These are phyloP conservation scores for Malus hybrid DNA, from an alignment of 331 rosid species.

Conservation along the genomic window DNA sequence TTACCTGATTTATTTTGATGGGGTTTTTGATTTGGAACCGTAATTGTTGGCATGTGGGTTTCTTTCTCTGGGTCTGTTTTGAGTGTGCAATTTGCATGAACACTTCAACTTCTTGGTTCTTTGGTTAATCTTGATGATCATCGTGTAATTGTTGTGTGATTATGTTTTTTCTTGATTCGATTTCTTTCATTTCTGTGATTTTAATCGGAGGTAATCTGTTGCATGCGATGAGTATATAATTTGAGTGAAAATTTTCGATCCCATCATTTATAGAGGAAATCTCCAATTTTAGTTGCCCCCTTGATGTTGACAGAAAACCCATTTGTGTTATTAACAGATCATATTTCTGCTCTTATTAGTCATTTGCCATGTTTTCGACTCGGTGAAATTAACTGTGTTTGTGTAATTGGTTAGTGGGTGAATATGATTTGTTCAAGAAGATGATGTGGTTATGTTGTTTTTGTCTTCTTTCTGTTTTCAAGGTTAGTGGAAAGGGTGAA, in stretches of 20 bases:
- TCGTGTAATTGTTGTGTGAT: background rate
- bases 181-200: background rate
- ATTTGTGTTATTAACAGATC: background rate
- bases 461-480: background rate
- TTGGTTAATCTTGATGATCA: background rate
- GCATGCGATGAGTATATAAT: background rate
- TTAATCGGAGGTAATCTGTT: background rate
- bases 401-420: background rate
- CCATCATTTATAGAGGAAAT: background rate
- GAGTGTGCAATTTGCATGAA: background rate
- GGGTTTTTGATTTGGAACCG: background rate
- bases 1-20: background rate
- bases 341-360: background rate
- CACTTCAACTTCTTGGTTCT: background rate
- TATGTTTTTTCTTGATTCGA: background rate
- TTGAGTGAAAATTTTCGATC: background rate
- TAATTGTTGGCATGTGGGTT: background rate
- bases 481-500: slow-evolving; percentile 23
- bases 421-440: background rate
- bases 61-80: background rate
- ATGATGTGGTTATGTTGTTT: background rate
- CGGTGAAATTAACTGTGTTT: slow-evolving; percentile 8
- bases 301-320: background rate
- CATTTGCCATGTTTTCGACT: background rate
- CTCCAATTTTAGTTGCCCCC: background rate